These are phyloP conservation scores for Globisporangium viniferum DNA, from an alignment of 352 stramenopile species.

Conservation along the genomic window DNA sequence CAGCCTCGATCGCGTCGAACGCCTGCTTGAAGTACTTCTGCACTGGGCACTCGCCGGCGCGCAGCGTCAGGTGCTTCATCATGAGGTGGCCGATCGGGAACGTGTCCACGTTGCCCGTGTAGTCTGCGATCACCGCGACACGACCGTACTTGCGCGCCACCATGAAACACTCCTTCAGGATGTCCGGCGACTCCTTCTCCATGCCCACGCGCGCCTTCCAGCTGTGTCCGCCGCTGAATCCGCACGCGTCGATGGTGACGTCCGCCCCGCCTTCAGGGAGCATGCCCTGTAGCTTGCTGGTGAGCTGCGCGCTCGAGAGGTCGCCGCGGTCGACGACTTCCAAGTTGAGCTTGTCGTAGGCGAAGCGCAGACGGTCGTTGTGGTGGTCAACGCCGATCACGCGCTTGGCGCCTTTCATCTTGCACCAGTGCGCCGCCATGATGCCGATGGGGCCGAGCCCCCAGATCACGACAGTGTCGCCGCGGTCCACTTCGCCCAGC, in stretches of 20 bases:
- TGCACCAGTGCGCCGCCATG: conserved; percentile 54
- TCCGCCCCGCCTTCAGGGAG: conserved; percentile 51
- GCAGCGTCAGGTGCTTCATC: conserved; percentile 44
- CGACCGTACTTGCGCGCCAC: conserved; percentile 31
- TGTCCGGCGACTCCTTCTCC: conserved; percentile 45
- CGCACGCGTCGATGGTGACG: conserved; percentile 52
- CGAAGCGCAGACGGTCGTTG: conserved; percentile 49
- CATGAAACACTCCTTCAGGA: conserved; percentile 57
- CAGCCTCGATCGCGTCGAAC: conserved; percentile 22
- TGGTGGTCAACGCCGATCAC: conserved; percentile 56
- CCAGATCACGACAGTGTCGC: conserved; percentile 64
- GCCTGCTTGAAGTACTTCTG: conserved; percentile 35
- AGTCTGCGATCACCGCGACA: conserved; percentile 34
- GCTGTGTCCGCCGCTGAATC: conserved; percentile 27
- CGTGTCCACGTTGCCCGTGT: conserved; percentile 24
- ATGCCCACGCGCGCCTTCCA: conserved; percentile 54
- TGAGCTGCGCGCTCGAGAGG: conserved; percentile 42
- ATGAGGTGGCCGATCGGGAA: conserved; percentile 46
- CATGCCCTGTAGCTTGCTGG: conserved; percentile 45
- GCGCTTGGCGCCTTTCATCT: conserved; percentile 57
- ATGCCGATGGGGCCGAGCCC: conserved; percentile 60
- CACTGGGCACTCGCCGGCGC: conserved; percentile 29
- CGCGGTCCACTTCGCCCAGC: conserved; percentile 41
- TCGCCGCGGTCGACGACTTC: conserved; percentile 59
- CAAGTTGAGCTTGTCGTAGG: conserved; percentile 53